Base-by-base conservation (phyloP, 2,329 filamentous ascomycete species). In the Gliomastix tumulicola region DNA sequence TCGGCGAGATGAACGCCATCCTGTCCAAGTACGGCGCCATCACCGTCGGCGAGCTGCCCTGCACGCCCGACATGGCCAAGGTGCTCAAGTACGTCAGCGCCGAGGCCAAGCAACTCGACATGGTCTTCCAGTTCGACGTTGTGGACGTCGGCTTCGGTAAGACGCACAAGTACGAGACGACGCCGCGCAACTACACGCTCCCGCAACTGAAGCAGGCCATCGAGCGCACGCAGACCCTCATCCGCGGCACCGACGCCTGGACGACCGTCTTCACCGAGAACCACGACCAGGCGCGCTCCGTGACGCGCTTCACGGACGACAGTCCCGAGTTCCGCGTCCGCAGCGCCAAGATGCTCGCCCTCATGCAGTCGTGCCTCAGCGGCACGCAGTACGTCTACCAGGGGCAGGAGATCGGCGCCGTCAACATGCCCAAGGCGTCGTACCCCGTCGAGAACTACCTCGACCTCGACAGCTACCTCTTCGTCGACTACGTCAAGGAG, bases 81-180 rank as follows among this genome's bases (percentile, higher is more conserved):
- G 76, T 84, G 3, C 55, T 83, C 7, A 51, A 65, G 15, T 84
- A 81, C 43, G 75, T 84, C 12, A 69, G 70, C 4, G 68, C 74
- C 1, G 57, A 67, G 20, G 71, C 74, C 38, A 69, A 69, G 40
- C 73, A 83, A 53, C 59, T 85, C 34, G 72, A 77, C 50, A 85
- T 84, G 81, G 76, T 83, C 3, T 84, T 85, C 55, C 76, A 79
- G 45, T 79, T 81, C 43, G 74, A 79, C 44, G 68, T 79, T 10
- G 76, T 84, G 7, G 71, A 81, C 48, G 61, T 82, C 13, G 80
- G 74, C 6, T 64, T 68, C 37, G 70, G 74, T 38, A 52, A 61
- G 48, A 55, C 67, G 1, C 59, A 69, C 34, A 72, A 69, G 42
- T 72, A 75, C 48, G 69, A 75, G 38, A 75, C 71, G 23, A 59